These are phyloP conservation scores for Vigna mungo DNA, from an alignment of 306 rosid genomes.

Conservation along the genomic window DNA sequence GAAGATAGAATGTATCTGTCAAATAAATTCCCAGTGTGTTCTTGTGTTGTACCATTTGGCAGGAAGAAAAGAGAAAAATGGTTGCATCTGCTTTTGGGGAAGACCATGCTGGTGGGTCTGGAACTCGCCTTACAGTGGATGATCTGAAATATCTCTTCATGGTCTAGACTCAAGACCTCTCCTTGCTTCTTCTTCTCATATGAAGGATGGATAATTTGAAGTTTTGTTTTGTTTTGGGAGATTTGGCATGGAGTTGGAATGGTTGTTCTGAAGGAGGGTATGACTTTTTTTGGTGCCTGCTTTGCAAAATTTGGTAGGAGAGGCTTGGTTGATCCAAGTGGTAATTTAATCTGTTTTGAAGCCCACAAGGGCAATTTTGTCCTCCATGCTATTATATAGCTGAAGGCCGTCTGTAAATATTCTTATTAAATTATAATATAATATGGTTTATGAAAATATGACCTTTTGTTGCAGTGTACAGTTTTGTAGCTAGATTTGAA, in stretches of 20 bases:
- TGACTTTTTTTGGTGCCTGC: slow-evolving; percentile 17
- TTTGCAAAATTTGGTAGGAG: neutral
- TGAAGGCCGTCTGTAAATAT: slow-evolving; percentile 58
- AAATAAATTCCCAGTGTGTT: slow-evolving; percentile 38
- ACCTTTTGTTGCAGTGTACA: too few relatives aligned
- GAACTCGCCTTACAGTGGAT: slow-evolving; percentile 84
- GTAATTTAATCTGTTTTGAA: slow-evolving; percentile 33
- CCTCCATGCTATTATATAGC: slow-evolving; percentile 49
- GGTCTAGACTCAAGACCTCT: slow-evolving; percentile 67
- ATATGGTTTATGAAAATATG: slow-evolving; percentile 35
- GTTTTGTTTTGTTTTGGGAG: slow-evolving; percentile 22
- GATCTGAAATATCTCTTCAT: slow-evolving; percentile 94
- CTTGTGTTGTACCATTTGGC: slow-evolving; percentile 46
- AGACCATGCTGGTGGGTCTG: slow-evolving; percentile 80
- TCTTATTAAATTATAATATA: slow-evolving; percentile 40
- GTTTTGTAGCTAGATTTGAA: too few relatives aligned
- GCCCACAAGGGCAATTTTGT: slow-evolving; percentile 55
- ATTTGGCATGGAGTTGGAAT: neutral
- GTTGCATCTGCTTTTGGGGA: slow-evolving; percentile 98
- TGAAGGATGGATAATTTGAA: neutral
- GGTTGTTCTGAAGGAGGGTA: neutral
- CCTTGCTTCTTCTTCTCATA: slow-evolving; percentile 13
- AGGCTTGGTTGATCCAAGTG: slow-evolving; percentile 35
- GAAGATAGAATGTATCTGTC: neutral
- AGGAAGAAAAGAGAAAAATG: slow-evolving; percentile 98